A percentile compares a stretch with the other conserved stretches of the same genome.
Conservation (phyloP, 306 rosid species). For the Mimosa pudica region DNA sequence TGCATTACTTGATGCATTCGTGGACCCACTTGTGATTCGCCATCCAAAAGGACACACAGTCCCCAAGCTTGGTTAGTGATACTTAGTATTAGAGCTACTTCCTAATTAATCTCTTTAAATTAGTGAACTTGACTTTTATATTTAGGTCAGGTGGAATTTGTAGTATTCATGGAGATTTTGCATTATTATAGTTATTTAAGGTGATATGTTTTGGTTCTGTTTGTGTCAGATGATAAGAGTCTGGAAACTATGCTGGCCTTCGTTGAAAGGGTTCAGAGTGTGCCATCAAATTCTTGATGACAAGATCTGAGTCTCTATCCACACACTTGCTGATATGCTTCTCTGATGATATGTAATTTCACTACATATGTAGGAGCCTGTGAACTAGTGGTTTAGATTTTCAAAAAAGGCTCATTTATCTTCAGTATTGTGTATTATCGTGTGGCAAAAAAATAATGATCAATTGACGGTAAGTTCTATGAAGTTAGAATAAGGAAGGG, state of each 20-base stretch:
- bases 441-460: not conserved
- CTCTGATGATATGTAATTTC: not conserved
- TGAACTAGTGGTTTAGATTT: not conserved
- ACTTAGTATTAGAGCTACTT: not conserved
- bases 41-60: conserved; percentile 55
- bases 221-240: conserved; percentile 39
- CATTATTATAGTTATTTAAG: not conserved
- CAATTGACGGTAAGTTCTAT: not conserved
- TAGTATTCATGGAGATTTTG: not conserved
- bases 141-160: not conserved
- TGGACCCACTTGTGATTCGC: conserved; percentile 50
- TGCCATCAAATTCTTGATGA: not conserved
- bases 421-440: not conserved
- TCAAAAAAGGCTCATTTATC: not conserved
- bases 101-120: no score
- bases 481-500: no score
- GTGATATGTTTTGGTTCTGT: not conserved
- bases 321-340: not conserved
- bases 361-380: not conserved
- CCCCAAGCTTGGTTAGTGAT: conserved; percentile 48
- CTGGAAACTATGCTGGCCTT: conserved; percentile 40
- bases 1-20: conserved; percentile 42
- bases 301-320: not conserved
- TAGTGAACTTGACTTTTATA: no score
- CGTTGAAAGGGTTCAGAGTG: conserved; percentile 37